phyloP scores from a whole-genome alignment of 2,329 filamentous ascomycete species.

The Cadophora malorum region DNA sequence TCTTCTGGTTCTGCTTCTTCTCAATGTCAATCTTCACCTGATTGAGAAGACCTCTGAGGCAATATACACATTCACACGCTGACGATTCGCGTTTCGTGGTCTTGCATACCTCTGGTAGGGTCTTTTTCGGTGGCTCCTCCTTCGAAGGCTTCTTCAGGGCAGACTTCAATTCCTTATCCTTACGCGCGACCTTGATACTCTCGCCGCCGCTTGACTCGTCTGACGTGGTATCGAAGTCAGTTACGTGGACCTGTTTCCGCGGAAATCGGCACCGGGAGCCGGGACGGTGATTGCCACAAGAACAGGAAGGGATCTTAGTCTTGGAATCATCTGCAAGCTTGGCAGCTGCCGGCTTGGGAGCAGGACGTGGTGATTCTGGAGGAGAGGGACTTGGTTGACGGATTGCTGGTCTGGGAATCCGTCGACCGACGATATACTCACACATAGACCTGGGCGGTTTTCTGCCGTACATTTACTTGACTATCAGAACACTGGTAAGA shows the following conservation, averaged over 20 bases:
- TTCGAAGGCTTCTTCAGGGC: conserved; percentile 17
- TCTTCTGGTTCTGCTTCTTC: conserved; percentile 9
- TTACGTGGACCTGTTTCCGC: conserved; percentile 13
- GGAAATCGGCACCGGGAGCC: conserved; percentile 9
- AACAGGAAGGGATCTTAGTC: neutral
- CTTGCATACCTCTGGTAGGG: conserved; percentile 15
- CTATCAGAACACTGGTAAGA: neutral
- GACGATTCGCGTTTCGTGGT: neutral
- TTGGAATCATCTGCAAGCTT: neutral
- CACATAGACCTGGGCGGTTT: conserved; percentile 15
- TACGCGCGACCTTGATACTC: neutral
- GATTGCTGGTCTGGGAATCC: conserved; percentile 1
- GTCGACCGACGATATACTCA: conserved; percentile 22
- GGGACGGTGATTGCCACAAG: neutral
- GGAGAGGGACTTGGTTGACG: neutral
- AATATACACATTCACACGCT: conserved; percentile 16
- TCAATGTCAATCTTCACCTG: conserved; percentile 19
- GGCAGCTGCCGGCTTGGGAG: conserved; percentile 1
- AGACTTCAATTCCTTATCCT: conserved; percentile 17
- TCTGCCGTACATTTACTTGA: conserved; percentile 16
- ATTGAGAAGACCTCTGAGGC: conserved; percentile 13
- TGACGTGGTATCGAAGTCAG: conserved; percentile 16
- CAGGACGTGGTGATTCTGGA: conserved; percentile 1
- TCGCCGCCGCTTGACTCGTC: conserved; percentile 17
- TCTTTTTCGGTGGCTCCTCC: neutral